Evolutionary conservation across 257 asterid genomes (phyloP).

Genomic region (Scutellaria barbata): DNA sequence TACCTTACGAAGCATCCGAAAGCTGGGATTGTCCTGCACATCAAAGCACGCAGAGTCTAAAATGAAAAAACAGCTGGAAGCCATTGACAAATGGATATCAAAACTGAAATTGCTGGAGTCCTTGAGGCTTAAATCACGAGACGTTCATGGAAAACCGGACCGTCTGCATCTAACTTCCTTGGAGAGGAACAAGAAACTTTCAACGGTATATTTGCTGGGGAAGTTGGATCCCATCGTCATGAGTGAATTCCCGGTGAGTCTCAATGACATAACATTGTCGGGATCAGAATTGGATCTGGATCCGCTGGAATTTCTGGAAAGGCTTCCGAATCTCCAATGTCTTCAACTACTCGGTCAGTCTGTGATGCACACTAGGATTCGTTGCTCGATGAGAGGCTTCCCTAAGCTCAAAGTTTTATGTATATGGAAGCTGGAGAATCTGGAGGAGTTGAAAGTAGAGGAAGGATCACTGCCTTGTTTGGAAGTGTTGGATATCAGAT

Average conservation of each 20-base stretch:
- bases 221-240: too few relatives aligned
- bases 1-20: too few relatives aligned
- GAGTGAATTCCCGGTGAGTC: constrained; percentile 22
- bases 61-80: too few relatives aligned
- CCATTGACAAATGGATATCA: too few relatives aligned
- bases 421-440: constrained; percentile 36
- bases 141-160: too few relatives aligned
- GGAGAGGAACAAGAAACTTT: too few relatives aligned
- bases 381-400: constrained; percentile 27
- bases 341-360: constrained; percentile 34
- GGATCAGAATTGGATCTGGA: constrained; percentile 29
- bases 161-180: too few relatives aligned
- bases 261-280: constrained; percentile 35
- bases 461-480: constrained; percentile 35
- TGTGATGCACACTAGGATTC: not conserved
- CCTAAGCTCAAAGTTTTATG: constrained; percentile 26
- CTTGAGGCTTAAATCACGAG: too few relatives aligned
- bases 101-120: too few relatives aligned
- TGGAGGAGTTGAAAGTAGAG: constrained; percentile 20
- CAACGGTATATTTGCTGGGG: too few relatives aligned
- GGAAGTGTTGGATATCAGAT: constrained; percentile 38
- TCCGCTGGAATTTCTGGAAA: constrained; percentile 34
- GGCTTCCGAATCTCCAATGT: constrained; percentile 29
- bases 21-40: too few relatives aligned
- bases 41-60: too few relatives aligned